A percentile compares a stretch with the other conserved stretches of the same genome.
Conservation (phyloP, 2,329 filamentous ascomycete species). For the Colletotrichum simmondsii region DNA sequence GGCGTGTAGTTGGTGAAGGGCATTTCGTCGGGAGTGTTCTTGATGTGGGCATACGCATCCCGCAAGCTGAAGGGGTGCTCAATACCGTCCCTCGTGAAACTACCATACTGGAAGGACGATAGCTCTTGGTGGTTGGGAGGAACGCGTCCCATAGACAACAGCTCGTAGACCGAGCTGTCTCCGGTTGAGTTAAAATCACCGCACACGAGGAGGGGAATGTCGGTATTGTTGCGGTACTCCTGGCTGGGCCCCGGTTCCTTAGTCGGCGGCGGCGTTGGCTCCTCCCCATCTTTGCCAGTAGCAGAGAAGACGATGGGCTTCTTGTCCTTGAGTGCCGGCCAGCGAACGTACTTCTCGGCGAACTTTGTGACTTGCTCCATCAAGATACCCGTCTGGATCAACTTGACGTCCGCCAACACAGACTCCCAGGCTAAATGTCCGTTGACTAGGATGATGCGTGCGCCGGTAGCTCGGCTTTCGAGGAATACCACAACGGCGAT, state of each 20-base stretch:
- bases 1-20: slow-evolving; percentile 98
- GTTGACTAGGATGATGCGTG: slow-evolving; percentile 91
- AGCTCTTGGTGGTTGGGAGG: slow-evolving; percentile 84
- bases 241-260: slow-evolving; percentile 82
- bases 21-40: slow-evolving; percentile 84
- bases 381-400: slow-evolving; percentile 93
- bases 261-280: slow-evolving; percentile 60
- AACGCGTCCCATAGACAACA: slow-evolving; percentile 84
- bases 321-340: slow-evolving; percentile 86
- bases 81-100: slow-evolving; percentile 92
- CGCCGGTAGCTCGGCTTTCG: slow-evolving; percentile 91
- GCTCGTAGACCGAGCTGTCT: slow-evolving; percentile 90
- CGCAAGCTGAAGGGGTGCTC: slow-evolving; percentile 94
- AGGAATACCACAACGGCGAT: slow-evolving; percentile 93
- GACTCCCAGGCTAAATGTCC: slow-evolving; percentile 97
- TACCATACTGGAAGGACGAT: slow-evolving; percentile 85
- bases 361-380: slow-evolving; percentile 92
- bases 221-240: slow-evolving; percentile 85
- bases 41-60: slow-evolving; percentile 86
- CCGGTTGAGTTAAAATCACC: slow-evolving; percentile 95
- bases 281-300: slow-evolving; percentile 53
- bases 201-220: slow-evolving; percentile 91
- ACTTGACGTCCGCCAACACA: slow-evolving; percentile 89
- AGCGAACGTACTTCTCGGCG: slow-evolving; percentile 85
- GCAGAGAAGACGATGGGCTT: slow-evolving; percentile 59